Evolutionary conservation across 2,329 filamentous ascomycete species (phyloP).

Genomic region (Rhinocladiella similis): DNA sequence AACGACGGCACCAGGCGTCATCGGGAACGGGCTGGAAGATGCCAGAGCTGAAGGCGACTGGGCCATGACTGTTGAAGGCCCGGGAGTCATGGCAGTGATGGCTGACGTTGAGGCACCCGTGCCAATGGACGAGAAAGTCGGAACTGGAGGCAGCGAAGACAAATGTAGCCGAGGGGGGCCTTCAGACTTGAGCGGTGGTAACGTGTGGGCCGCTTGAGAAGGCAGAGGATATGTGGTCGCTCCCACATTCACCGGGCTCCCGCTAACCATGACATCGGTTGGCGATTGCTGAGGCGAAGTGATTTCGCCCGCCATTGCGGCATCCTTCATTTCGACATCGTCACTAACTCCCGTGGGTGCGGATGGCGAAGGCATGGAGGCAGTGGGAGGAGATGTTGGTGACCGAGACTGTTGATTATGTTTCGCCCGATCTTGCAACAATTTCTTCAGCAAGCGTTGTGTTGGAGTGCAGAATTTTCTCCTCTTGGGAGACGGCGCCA

Average conservation of each 20-base stretch:
- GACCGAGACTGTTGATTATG: constrained; percentile 33
- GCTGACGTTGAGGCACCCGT: constrained; percentile 32
- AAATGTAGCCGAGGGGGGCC: constrained; percentile 38
- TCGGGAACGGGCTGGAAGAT: constrained; percentile 32
- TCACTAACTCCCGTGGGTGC: constrained; percentile 25
- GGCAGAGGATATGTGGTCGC: constrained; percentile 25
- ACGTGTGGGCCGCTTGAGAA: constrained; percentile 30
- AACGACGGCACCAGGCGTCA: constrained; percentile 32
- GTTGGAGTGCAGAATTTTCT: constrained; percentile 42
- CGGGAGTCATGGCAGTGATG: constrained; percentile 27
- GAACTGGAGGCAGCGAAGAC: constrained; percentile 35
- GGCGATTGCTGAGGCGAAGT: constrained; percentile 14
- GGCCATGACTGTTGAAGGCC: constrained; percentile 33
- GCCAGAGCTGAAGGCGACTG: constrained; percentile 35
- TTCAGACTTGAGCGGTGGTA: constrained; percentile 19
- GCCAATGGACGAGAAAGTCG: constrained; percentile 25
- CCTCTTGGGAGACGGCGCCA: constrained; percentile 29
- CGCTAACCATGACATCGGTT: constrained; percentile 4
- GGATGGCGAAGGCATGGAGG: constrained; percentile 8
- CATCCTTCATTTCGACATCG: constrained; percentile 52
- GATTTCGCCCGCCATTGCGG: constrained; percentile 13
- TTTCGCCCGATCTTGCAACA: constrained; percentile 41
- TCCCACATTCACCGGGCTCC: constrained; percentile 17
- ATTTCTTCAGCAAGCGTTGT: constrained; percentile 44
- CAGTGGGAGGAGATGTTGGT: constrained; percentile 16